Evolutionary conservation across 1,284 basidiomycete species (phyloP).

Genomic region (Sanghuangporus sanghuang): DNA sequence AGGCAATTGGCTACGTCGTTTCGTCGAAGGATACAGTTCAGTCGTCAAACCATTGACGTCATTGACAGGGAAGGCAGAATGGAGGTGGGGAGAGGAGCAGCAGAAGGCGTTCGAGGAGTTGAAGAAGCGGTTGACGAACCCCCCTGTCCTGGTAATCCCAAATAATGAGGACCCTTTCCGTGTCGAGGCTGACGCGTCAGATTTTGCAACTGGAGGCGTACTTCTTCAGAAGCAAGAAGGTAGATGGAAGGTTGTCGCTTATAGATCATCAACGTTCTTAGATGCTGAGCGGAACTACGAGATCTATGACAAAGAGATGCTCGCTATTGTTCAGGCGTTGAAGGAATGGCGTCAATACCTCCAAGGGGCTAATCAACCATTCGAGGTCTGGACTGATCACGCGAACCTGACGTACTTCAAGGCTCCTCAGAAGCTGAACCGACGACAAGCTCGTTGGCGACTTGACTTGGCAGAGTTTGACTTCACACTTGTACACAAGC

Average conservation of each 20-base stretch:
- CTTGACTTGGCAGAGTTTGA: no score
- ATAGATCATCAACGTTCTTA: slow-evolving; percentile 27
- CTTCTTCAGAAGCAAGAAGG: not conserved
- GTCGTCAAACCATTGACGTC: not conserved
- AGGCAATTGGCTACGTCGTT: not conserved
- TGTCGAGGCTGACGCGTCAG: slow-evolving; percentile 3
- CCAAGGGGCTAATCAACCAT: slow-evolving; percentile 11
- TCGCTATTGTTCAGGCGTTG: slow-evolving; percentile 33
- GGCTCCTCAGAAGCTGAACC: no score
- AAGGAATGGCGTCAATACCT: slow-evolving; percentile 32
- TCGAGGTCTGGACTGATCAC: slow-evolving; percentile 29
- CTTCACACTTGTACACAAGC: no score
- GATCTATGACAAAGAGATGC: slow-evolving; percentile 42
- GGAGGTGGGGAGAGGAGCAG: not conserved
- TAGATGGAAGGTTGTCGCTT: slow-evolving; percentile 27
- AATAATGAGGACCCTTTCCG: no score
- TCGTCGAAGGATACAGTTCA: not conserved
- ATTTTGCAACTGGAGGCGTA: slow-evolving; percentile 4
- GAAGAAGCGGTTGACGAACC: not conserved
- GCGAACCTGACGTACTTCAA: slow-evolving; percentile 24
- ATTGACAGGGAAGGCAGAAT: not conserved
- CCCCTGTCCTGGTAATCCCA: not conserved
- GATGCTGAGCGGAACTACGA: slow-evolving; percentile 36
- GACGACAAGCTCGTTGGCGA: no score
- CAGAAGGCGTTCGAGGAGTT: not conserved